Evolutionary conservation across 768 basidiomycete species (phyloP).

Genomic region (Phylloporus scabripes): DNA sequence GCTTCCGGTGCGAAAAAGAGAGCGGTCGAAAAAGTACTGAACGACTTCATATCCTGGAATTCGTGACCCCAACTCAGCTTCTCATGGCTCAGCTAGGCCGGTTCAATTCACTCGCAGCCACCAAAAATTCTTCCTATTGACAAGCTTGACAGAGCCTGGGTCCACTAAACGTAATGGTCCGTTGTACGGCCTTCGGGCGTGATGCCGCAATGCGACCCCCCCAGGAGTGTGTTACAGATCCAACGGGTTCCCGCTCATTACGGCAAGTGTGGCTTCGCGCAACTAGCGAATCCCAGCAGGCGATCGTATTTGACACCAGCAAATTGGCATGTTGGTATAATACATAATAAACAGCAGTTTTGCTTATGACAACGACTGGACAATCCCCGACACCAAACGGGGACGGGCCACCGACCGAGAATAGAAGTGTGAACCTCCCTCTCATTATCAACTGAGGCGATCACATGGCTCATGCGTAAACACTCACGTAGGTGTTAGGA

Average conservation of each 20-base stretch:
- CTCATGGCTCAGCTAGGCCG: neutral
- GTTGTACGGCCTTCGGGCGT: neutral
- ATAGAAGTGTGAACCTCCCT: too few species aligned
- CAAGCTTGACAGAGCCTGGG: neutral
- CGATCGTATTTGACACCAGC: slow-evolving; percentile 14
- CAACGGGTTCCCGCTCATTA: slow-evolving; percentile 18
- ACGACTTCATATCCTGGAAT: slow-evolving; percentile 12
- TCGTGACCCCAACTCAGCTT: slow-evolving; percentile 16
- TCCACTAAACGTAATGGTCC: neutral
- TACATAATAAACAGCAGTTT: slow-evolving; percentile 15
- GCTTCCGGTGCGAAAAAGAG: slow-evolving; percentile 2
- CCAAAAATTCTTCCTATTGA: neutral
- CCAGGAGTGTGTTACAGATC: neutral
- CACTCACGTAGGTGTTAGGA: neutral
- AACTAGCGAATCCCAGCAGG: slow-evolving; percentile 20
- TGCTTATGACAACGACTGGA: neutral
- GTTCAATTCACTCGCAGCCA: neutral
- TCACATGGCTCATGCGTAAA: slow-evolving; percentile 12
- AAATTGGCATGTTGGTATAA: neutral
- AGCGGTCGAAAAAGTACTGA: slow-evolving; percentile 6
- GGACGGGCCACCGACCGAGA: neutral
- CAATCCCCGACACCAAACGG: neutral
- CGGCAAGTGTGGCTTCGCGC: slow-evolving; percentile 18
- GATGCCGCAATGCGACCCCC: neutral
- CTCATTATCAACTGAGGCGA: slow-evolving; percentile 10